These are phyloP conservation scores for Mollisiaceae sp. DNA, from an alignment of 2,329 filamentous ascomycete species.

Conservation along the genomic window DNA sequence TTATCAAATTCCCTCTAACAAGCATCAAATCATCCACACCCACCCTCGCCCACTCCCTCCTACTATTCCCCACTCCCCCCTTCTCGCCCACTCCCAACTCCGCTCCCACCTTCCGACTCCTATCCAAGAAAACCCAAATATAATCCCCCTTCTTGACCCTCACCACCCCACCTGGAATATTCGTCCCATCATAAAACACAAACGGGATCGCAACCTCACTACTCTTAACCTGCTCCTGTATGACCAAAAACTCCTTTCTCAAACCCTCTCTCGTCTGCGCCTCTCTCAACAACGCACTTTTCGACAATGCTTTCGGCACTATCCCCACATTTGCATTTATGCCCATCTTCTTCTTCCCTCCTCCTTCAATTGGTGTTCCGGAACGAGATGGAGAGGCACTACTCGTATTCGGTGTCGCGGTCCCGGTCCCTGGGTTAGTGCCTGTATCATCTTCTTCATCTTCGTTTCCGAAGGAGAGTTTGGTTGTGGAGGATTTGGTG, in stretches of 20 bases:
- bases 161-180: conserved; percentile 82
- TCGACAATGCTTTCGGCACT: conserved; percentile 78
- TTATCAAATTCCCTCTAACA: conserved; percentile 86
- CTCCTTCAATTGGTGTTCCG: conserved; percentile 37
- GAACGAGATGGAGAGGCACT: conserved; percentile 33
- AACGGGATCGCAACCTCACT: conserved; percentile 93
- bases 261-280: conserved; percentile 76
- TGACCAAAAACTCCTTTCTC: conserved; percentile 77
- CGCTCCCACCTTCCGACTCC: conserved; percentile 87
- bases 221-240: conserved; percentile 86
- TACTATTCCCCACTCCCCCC: conserved; percentile 49
- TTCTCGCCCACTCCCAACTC: conserved; percentile 75
- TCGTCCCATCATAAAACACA: conserved; percentile 95
- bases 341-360: conserved; percentile 55
- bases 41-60: conserved; percentile 88
- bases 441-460: conserved; percentile 48
- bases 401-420: conserved; percentile 28
- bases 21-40: conserved; percentile 96
- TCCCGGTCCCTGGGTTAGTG: conserved; percentile 41
- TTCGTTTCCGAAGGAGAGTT: conserved; percentile 68
- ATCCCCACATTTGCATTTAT: conserved; percentile 66
- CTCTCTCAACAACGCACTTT: conserved; percentile 76
- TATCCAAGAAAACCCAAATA: conserved; percentile 91
- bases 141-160: conserved; percentile 92
- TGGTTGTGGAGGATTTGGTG: conserved; percentile 49